A percentile compares a stretch with the other conserved stretches of the same genome.
These are phyloP conservation scores for Venturia effusa DNA, from an alignment of 2,329 filamentous ascomycete species.

Conservation along the genomic window DNA sequence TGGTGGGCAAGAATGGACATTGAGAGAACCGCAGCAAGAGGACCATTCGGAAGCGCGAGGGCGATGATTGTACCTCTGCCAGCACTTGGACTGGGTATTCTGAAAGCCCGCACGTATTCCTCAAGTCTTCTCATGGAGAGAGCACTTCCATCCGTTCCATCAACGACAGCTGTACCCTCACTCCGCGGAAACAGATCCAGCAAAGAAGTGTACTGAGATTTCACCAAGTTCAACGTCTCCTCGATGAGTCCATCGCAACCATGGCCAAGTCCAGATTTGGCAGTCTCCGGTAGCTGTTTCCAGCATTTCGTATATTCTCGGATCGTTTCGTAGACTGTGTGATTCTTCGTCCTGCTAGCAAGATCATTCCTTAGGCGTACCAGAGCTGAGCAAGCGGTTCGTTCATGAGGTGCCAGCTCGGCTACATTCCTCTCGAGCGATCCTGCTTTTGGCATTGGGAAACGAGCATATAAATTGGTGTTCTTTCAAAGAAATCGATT, in stretches of 20 bases:
- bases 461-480: background rate
- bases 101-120: slow-evolving; percentile 18
- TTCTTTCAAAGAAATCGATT: background rate
- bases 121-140: slow-evolving; percentile 19
- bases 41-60: slow-evolving; percentile 44
- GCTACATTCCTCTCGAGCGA: background rate
- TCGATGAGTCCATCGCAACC: background rate
- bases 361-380: background rate
- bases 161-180: slow-evolving; percentile 19
- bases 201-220: background rate
- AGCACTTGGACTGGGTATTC: slow-evolving; percentile 15
- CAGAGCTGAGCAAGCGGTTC: background rate
- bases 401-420: background rate
- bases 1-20: slow-evolving; percentile 41
- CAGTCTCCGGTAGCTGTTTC: background rate
- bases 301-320: slow-evolving; percentile 1
- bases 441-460: background rate
- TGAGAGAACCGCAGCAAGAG: slow-evolving; percentile 39
- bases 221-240: background rate
- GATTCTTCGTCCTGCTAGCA: background rate
- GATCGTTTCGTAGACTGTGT: background rate
- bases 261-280: background rate
- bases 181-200: slow-evolving; percentile 19
- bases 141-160: slow-evolving; percentile 18
- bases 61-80: slow-evolving; percentile 35